Evolutionary conservation across 2,329 filamentous ascomycete species (phyloP).

Genomic region (Ophiocordyceps sinensis): DNA sequence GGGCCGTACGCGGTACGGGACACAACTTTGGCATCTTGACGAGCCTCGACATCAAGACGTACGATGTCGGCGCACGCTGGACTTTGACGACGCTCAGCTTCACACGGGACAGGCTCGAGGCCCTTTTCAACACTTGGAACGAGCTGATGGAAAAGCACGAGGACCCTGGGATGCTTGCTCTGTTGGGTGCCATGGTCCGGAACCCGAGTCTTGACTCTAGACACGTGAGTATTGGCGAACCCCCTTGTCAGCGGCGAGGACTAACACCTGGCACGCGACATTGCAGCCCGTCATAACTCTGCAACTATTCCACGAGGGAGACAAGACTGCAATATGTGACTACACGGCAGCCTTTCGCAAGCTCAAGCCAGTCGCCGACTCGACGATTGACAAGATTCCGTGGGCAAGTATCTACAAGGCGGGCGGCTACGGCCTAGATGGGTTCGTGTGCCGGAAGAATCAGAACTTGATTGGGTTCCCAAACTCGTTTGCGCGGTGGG

Average conservation of each 20-base stretch:
- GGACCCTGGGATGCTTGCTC: neutral
- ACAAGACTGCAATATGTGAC: neutral
- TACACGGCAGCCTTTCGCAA: slow-evolving; percentile 4
- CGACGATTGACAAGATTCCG: neutral
- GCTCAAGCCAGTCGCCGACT: slow-evolving; percentile 1
- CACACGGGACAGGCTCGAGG: slow-evolving; percentile 1
- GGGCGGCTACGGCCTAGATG: slow-evolving; percentile 1
- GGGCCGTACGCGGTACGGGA: slow-evolving; percentile 18
- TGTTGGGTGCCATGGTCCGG: neutral
- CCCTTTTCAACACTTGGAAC: slow-evolving; percentile 1
- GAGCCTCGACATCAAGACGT: slow-evolving; percentile 15
- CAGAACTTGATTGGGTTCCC: slow-evolving; percentile 5
- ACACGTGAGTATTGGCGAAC: neutral
- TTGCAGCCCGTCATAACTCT: slow-evolving; percentile 4
- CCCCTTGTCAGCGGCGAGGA: neutral
- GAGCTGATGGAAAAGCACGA: neutral
- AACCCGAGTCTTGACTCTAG: neutral
- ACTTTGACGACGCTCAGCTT: neutral
- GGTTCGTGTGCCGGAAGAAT: slow-evolving; percentile 3
- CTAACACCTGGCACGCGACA: neutral
- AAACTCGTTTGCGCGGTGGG: slow-evolving; percentile 4
- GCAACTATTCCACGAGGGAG: slow-evolving; percentile 3
- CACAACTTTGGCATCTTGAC: slow-evolving; percentile 20
- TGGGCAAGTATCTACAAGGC: slow-evolving; percentile 3
- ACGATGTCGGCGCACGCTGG: slow-evolving; percentile 1